These are phyloP conservation scores for Chrysopogon serrulatus DNA, from an alignment of 176 grass and related monocot genomes.

Conservation along the genomic window DNA sequence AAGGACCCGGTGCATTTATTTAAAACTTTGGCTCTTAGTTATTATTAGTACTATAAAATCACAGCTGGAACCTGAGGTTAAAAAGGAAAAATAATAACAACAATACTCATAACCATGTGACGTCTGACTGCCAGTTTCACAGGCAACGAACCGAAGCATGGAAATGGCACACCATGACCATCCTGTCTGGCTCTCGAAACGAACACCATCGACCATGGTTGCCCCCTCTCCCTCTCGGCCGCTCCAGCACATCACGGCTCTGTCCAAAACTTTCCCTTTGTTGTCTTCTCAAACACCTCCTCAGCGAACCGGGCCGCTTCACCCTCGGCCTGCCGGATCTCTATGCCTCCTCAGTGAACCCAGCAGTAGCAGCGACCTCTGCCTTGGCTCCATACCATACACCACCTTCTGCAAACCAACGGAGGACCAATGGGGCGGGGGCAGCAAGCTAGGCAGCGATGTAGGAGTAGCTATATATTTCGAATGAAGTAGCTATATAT, in stretches of 20 bases:
- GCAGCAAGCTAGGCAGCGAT: too few species aligned
- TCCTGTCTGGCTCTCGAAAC: neutral
- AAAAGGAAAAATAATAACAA: too few species aligned
- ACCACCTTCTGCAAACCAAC: slow-evolving; percentile 8
- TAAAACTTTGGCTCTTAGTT: too few species aligned
- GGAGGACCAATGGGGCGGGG: neutral
- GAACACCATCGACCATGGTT: neutral
- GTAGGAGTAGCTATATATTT: too few species aligned
- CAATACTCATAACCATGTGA: too few species aligned
- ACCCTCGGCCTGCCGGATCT: neutral
- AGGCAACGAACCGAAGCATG: neutral
- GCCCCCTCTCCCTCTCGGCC: too few species aligned
- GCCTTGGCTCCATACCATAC: slow-evolving; percentile 16
- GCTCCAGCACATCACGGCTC: neutral
- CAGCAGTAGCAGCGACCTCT: neutral
- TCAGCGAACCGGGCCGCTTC: neutral
- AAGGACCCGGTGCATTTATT: too few species aligned
- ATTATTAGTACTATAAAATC: too few species aligned
- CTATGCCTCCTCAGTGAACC: neutral
- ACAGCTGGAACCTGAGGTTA: too few species aligned
- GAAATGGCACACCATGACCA: neutral
- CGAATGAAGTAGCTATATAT: too few species aligned
- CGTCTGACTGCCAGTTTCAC: neutral
- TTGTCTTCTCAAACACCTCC: neutral
- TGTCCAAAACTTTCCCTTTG: neutral